Base-by-base conservation (phyloP, 129 eudicot species). In the Heracleum sosnowskyi region DNA sequence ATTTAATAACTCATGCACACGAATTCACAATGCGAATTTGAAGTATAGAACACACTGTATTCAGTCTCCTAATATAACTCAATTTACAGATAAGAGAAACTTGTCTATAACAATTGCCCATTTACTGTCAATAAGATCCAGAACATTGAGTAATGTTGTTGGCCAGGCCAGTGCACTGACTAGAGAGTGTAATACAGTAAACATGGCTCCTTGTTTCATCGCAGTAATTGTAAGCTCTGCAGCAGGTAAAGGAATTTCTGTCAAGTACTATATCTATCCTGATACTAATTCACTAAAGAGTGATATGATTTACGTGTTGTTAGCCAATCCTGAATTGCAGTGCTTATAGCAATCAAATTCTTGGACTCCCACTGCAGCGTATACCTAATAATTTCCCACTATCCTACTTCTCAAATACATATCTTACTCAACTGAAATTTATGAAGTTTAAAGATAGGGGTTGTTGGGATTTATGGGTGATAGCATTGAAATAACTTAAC, bases 271-370 rank as follows among this genome's bases (percentile, higher is more conserved):
- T 40, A 40, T 24, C 33, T 4, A 72, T 40, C 71, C 47, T 37
- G 69, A 44, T n/a, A 76, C 47, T 39, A 34, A 72, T 22, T 72
- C 55, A 47, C 76, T 49, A n/a, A 76, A 40, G 83, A 77, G 49
- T 33, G 45, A 75, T 79, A 66, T 33, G 63, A 76, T 64, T 90
- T 90, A 95, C 99, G 85, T 88, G 99, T 92, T 77, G 99, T 87
- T 41, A 95, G 96, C 94, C 95, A 95, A 79, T 95, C 99, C 84
- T 95, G 97, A 81, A 95, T 95, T 42, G 97, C 99, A 64, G 97
- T 95, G 92, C 99, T 95, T 68, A 87, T 92, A 77, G 97, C 94
- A 92, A 90, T 87, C 80, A 95, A 85, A 92, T 95, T 75, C 92
- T 90, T 89, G 42, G 99, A 95, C 86, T 95, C 99, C 99, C 97